Evolutionary conservation across 495 filamentous ascomycete genomes (phyloP).

Genomic region (Penicillium parvum): DNA sequence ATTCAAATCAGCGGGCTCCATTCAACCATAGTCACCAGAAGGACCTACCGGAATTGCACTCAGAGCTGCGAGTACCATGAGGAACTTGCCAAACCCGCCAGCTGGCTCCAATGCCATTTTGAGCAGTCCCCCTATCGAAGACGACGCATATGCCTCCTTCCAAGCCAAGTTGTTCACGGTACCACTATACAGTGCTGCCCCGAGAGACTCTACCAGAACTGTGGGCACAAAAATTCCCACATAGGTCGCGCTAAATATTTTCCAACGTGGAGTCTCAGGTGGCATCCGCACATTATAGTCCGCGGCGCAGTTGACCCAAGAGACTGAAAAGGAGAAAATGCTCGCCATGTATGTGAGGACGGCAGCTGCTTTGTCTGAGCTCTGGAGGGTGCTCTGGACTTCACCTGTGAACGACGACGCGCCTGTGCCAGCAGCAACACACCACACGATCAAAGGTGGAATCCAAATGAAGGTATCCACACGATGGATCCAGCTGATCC

Average conservation of each 20-base stretch:
- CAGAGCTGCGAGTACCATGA: slow-evolving; percentile 33
- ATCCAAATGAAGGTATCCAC: slow-evolving; percentile 32
- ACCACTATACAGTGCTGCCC: slow-evolving; percentile 58
- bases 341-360: slow-evolving; percentile 60
- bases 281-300: slow-evolving; percentile 70
- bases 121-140: slow-evolving; percentile 58
- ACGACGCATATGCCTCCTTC: slow-evolving; percentile 44
- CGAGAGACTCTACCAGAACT: slow-evolving; percentile 61
- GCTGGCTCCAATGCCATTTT: slow-evolving; percentile 51
- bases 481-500: slow-evolving; percentile 26
- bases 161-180: slow-evolving; percentile 43
- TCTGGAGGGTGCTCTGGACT: slow-evolving; percentile 38
- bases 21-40: too few species aligned
- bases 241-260: slow-evolving; percentile 60
- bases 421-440: slow-evolving; percentile 33
- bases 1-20: too few species aligned
- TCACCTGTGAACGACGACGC: slow-evolving; percentile 24
- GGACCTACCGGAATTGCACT: slow-evolving; percentile 31
- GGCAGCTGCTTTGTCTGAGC: slow-evolving; percentile 49
- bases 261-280: slow-evolving; percentile 38
- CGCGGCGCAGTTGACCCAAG: slow-evolving; percentile 60
- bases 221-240: slow-evolving; percentile 57
- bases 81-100: slow-evolving; percentile 36
- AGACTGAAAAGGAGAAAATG: slow-evolving; percentile 60
- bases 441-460: slow-evolving; percentile 36